A percentile compares a stretch with the other conserved stretches of the same genome.
Conservation (phyloP, 768 basidiomycete species). For the Hemileccinum impolitum region DNA sequence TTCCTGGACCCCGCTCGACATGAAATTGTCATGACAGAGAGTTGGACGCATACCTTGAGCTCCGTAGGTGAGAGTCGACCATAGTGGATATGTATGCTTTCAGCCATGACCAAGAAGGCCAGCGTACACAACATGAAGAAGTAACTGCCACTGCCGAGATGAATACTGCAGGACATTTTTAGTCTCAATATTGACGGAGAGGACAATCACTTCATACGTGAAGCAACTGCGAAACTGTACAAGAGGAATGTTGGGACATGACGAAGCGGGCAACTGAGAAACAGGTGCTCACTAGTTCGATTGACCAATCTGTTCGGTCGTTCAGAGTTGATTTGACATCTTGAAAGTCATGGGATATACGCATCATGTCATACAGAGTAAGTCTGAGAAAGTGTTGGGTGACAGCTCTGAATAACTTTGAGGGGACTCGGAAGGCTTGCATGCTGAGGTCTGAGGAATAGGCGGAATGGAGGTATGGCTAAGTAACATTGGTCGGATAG, state of each 20-base stretch:
- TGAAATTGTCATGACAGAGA: neutral
- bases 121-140: conserved; percentile 13
- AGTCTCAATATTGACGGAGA: neutral
- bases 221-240: conserved; percentile 3
- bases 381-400: conserved; percentile 2
- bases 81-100: conserved; percentile 18
- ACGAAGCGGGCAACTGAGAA: no score
- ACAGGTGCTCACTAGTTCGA: conserved; percentile 18
- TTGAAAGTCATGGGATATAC: conserved; percentile 17
- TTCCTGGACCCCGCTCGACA: conserved; percentile 7
- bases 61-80: conserved; percentile 21
- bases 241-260: neutral
- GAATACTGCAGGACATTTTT: conserved; percentile 15
- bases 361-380: conserved; percentile 18
- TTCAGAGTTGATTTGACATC: conserved; percentile 17
- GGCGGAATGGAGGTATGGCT: neutral
- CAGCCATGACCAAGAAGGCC: conserved; percentile 17
- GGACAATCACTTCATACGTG: conserved; percentile 5
- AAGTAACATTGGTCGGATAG: neutral
- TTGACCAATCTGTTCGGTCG: conserved; percentile 19
- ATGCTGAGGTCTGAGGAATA: neutral
- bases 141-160: conserved; percentile 5
- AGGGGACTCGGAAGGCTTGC: conserved; percentile 1
- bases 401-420: neutral
- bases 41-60: conserved; percentile 19